Percentiles rank a stretch among this genome's conserved stretches.
These are phyloP conservation scores for Xylaria castorea DNA, from an alignment of 495 filamentous ascomycete species.

Conservation along the genomic window DNA sequence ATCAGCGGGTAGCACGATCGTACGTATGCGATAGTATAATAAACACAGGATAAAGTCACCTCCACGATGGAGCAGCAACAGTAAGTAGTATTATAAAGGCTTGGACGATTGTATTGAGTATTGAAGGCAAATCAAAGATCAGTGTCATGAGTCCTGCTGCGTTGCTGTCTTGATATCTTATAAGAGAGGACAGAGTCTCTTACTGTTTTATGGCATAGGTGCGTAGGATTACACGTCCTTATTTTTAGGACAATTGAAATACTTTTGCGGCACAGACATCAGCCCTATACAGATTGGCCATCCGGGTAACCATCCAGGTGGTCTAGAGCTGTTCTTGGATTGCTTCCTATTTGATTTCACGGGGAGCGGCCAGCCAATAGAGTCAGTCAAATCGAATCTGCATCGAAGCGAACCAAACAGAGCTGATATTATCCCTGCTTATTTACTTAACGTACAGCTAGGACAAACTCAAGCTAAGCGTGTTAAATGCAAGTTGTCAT, in stretches of 20 bases:
- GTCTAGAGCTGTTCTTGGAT: neutral
- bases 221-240: neutral
- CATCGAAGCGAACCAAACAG: constrained; percentile 13
- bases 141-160: neutral
- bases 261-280: neutral
- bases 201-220: neutral
- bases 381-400: neutral
- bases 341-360: neutral
- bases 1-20: neutral
- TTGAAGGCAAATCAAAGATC: neutral
- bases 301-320: constrained; percentile 18
- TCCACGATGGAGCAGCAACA: neutral
- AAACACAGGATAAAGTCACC: neutral
- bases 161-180: neutral
- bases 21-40: neutral
- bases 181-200: neutral
- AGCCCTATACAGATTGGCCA: constrained; percentile 14
- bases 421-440: neutral
- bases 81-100: neutral
- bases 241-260: constrained; percentile 15
- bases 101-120: neutral
- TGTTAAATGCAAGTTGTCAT: neutral
- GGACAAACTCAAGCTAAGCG: neutral
- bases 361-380: neutral
- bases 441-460: neutral